phyloP scores from a whole-genome alignment of 805 yeast genomes.

The Candida ovalis region DNA sequence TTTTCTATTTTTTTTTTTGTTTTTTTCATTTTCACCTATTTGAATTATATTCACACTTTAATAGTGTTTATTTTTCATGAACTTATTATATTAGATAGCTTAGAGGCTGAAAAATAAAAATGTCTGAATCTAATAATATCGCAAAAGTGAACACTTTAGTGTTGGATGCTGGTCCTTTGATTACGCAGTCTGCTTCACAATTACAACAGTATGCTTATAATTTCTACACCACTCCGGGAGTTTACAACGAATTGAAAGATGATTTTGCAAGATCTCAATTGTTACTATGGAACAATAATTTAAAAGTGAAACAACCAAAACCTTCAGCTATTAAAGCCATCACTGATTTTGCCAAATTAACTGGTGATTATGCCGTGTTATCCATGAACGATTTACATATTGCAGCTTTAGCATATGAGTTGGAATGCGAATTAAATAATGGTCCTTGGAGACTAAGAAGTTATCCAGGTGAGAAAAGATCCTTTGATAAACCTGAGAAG shows the following conservation, averaged over 20 bases:
- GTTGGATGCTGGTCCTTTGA: constrained; percentile 93
- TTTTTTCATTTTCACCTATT: no score
- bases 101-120: no score
- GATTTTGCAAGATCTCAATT: constrained; percentile 78
- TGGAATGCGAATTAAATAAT: constrained; percentile 65
- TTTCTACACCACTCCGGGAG: constrained; percentile 93
- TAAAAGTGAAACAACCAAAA: constrained; percentile 75
- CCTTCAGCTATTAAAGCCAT: constrained; percentile 61
- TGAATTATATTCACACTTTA: background rate
- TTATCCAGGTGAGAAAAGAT: constrained; percentile 61
- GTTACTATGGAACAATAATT: constrained; percentile 70
- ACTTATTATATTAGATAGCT: background rate
- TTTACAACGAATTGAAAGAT: constrained; percentile 80
- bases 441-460: constrained; percentile 72
- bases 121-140: constrained; percentile 13
- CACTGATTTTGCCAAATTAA: constrained; percentile 69
- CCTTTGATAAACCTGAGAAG: constrained; percentile 16
- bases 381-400: constrained; percentile 91
- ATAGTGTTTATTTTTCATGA: background rate
- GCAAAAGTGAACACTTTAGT: constrained; percentile 55
- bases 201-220: constrained; percentile 63
- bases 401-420: constrained; percentile 84
- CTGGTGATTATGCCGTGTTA: constrained; percentile 89
- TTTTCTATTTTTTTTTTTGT: background rate
- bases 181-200: constrained; percentile 76